Evolutionary conservation across 2,329 filamentous ascomycete genomes (phyloP).

Genomic region (Thermochaetoides dissita): DNA sequence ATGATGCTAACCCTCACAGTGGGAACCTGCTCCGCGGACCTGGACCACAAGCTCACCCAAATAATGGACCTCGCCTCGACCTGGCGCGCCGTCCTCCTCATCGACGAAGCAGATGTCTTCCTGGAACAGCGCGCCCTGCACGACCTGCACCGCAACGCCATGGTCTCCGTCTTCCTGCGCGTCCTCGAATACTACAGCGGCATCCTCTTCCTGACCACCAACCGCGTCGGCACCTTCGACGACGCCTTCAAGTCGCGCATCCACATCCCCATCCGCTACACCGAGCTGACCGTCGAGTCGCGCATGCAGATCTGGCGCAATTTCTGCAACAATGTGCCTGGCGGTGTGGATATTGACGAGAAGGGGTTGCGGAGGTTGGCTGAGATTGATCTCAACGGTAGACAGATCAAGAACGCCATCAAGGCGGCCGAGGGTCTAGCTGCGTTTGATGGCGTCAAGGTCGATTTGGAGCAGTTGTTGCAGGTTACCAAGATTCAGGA

Average conservation of each 20-base stretch:
- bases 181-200: slow-evolving; percentile 23
- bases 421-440: slow-evolving; percentile 17
- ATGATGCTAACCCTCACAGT: slow-evolving; percentile 9
- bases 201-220: slow-evolving; percentile 24
- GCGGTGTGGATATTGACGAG: slow-evolving; percentile 14
- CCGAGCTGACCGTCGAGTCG: slow-evolving; percentile 13
- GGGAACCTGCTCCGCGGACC: slow-evolving; percentile 16
- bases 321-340: slow-evolving; percentile 16
- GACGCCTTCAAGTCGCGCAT: slow-evolving; percentile 25
- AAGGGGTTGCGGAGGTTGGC: slow-evolving; percentile 18
- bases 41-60: slow-evolving; percentile 9
- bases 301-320: slow-evolving; percentile 20
- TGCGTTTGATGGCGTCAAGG: slow-evolving; percentile 11
- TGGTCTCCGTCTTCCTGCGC: slow-evolving; percentile 25
- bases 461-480: slow-evolving; percentile 14
- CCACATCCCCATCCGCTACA: slow-evolving; percentile 22
- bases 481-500: slow-evolving; percentile 16
- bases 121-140: slow-evolving; percentile 20
- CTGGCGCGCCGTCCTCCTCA: slow-evolving; percentile 21
- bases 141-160: slow-evolving; percentile 22
- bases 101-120: slow-evolving; percentile 28
- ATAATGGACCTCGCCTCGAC: slow-evolving; percentile 14
- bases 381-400: slow-evolving; percentile 23
- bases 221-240: slow-evolving; percentile 23
- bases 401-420: slow-evolving; percentile 26